Percentiles rank a stretch among this genome's conserved stretches.
Conservation (phyloP, 202 grass and related monocot species). For the Sporobolus alterniflorus region DNA sequence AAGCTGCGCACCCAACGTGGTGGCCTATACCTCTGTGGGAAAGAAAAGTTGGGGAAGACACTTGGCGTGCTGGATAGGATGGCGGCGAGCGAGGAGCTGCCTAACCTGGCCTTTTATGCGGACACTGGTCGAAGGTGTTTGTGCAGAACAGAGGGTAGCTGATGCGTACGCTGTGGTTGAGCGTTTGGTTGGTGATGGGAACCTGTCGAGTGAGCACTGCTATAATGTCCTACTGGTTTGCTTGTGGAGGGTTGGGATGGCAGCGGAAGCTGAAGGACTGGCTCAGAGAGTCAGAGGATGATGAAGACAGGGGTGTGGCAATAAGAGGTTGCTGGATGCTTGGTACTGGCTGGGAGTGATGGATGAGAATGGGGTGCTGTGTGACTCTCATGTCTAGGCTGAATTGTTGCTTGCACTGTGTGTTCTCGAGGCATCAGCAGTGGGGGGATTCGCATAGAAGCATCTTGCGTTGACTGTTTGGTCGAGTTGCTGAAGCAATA, state of each 20-base stretch:
- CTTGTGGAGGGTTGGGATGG: constrained; percentile 47
- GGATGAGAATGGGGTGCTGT: constrained; percentile 56
- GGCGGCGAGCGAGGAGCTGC: constrained; percentile 55
- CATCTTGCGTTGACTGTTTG: constrained; percentile 48
- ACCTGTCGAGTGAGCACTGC: constrained; percentile 47
- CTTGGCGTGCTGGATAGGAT: constrained; percentile 69
- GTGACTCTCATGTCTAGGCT: constrained; percentile 66
- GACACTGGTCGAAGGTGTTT: constrained; percentile 64
- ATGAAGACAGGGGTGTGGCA: constrained; percentile 59
- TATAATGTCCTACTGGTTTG: constrained; percentile 77
- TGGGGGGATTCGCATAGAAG: constrained; percentile 52
- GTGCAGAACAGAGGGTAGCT: not conserved
- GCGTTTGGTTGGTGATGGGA: constrained; percentile 50
- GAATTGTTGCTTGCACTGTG: constrained; percentile 55
- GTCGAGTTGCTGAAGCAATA: constrained; percentile 52
- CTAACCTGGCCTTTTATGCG: constrained; percentile 66
- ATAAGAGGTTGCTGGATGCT: constrained; percentile 53
- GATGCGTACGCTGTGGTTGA: constrained; percentile 53
- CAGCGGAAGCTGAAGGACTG: constrained; percentile 57
- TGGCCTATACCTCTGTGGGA: constrained; percentile 86
- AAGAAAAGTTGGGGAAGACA: constrained; percentile 43
- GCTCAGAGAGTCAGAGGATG: constrained; percentile 54
- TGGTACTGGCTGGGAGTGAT: constrained; percentile 58
- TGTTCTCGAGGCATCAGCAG: constrained; percentile 40
- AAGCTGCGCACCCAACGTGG: constrained; percentile 59